phyloP scores from a whole-genome alignment of 163 green algal genomes.

The Volvox carteri region DNA sequence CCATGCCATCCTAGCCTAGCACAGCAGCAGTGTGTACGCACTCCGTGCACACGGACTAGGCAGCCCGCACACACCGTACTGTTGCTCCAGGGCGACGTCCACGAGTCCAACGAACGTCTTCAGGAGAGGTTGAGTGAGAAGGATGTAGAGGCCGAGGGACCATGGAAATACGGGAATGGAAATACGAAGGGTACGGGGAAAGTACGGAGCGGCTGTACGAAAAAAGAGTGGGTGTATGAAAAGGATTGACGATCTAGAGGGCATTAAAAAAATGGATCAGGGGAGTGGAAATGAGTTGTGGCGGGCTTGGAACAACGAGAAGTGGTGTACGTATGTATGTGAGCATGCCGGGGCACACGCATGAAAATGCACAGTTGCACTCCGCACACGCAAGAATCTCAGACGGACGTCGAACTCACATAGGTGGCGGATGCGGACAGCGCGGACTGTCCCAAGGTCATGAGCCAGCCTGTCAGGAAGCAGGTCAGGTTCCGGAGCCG shows the following conservation, averaged over 20 bases:
- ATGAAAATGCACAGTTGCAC: too few relatives aligned
- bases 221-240: too few relatives aligned
- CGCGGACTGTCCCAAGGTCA: constrained; percentile 64
- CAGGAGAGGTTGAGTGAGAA: background rate
- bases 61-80: constrained; percentile 17
- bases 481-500: constrained; percentile 10
- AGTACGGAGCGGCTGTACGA: too few relatives aligned
- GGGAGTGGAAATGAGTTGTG: too few relatives aligned
- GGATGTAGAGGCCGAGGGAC: background rate
- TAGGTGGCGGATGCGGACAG: constrained; percentile 65
- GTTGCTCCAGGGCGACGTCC: background rate
- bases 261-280: too few relatives aligned
- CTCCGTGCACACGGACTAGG: background rate
- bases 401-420: constrained; percentile 6
- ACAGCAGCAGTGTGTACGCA: background rate
- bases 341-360: too few relatives aligned
- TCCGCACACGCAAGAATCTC: too few relatives aligned
- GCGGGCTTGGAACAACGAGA: too few relatives aligned
- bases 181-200: too few relatives aligned
- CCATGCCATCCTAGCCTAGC: background rate
- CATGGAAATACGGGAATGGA: too few relatives aligned
- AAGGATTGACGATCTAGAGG: too few relatives aligned
- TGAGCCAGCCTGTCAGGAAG: constrained; percentile 61
- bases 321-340: too few relatives aligned
- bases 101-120: constrained; percentile 62